Conservation (phyloP, 208 protist species). For the Crithidia acanthocephali region DNA sequence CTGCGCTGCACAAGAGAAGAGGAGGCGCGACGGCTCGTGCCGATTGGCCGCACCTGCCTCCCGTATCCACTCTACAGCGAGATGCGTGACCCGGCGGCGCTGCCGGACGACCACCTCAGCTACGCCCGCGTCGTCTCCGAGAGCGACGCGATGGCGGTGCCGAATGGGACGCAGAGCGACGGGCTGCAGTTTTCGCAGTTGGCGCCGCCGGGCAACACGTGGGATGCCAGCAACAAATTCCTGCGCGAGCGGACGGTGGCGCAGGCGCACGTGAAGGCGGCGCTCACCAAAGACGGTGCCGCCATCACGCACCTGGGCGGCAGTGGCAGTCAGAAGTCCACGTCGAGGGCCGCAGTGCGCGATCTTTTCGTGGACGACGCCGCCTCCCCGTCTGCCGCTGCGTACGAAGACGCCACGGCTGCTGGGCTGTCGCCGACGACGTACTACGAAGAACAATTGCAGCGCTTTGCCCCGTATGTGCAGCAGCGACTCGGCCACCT, state of each 20-base stretch:
- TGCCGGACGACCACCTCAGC: constrained; percentile 41
- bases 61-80: constrained; percentile 78
- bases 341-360: background rate
- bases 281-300: background rate
- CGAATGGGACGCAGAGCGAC: background rate
- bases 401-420: constrained; percentile 15
- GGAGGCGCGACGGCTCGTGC: constrained; percentile 54
- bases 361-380: background rate
- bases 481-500: constrained; percentile 71
- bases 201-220: background rate
- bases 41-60: constrained; percentile 62
- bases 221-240: constrained; percentile 1
- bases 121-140: constrained; percentile 63
- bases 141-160: background rate
- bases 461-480: constrained; percentile 42
- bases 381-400: background rate
- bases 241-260: constrained; percentile 14
- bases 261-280: constrained; percentile 19
- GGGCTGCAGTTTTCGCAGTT: background rate
- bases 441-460: constrained; percentile 68
- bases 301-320: background rate
- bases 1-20: constrained; percentile 45
- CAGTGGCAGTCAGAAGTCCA: background rate
- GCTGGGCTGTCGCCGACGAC: constrained; percentile 4
- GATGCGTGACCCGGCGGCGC: constrained; percentile 38